Percentiles rank a stretch among this genome's conserved stretches.
Evolutionary conservation across 106 monocot genomes (phyloP).

Genomic region (Ottelia alismoides): DNA sequence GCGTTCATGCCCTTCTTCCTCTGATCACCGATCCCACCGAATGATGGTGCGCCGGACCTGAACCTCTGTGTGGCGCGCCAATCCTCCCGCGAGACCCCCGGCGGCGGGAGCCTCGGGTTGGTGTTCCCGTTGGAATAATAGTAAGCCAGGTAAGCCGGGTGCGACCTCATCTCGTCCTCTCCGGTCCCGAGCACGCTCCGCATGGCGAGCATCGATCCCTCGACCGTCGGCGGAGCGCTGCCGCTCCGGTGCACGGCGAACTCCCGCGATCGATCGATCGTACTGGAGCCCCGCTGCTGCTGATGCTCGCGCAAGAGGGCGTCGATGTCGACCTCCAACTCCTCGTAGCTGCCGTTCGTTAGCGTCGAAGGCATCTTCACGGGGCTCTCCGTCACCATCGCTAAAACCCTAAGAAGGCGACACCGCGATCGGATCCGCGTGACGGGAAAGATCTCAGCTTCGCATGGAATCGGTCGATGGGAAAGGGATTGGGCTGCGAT

Average conservation of each 20-base stretch:
- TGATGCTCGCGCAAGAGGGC: conserved; percentile 38
- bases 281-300: conserved; percentile 10
- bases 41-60: not conserved
- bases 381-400: too few species aligned
- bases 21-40: conserved; percentile 9
- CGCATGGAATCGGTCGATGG: too few species aligned
- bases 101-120: conserved; percentile 2
- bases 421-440: too few species aligned
- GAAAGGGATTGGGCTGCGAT: too few species aligned
- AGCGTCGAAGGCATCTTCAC: too few species aligned
- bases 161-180: conserved; percentile 2
- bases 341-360: not conserved
- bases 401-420: too few species aligned
- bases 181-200: conserved; percentile 22
- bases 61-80: conserved; percentile 11
- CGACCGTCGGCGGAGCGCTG: conserved; percentile 80
- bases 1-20: not conserved
- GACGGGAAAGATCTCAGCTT: too few species aligned
- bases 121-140: not conserved
- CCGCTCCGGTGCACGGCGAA: conserved; percentile 56
- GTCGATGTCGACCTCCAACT: conserved; percentile 34
- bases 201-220: conserved; percentile 52
- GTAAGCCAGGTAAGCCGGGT: not conserved
- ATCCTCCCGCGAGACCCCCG: conserved; percentile 7
- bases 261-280: conserved; percentile 9